These are phyloP conservation scores for Lagenaria siceraria DNA, from an alignment of 306 rosid genomes.

Conservation along the genomic window DNA sequence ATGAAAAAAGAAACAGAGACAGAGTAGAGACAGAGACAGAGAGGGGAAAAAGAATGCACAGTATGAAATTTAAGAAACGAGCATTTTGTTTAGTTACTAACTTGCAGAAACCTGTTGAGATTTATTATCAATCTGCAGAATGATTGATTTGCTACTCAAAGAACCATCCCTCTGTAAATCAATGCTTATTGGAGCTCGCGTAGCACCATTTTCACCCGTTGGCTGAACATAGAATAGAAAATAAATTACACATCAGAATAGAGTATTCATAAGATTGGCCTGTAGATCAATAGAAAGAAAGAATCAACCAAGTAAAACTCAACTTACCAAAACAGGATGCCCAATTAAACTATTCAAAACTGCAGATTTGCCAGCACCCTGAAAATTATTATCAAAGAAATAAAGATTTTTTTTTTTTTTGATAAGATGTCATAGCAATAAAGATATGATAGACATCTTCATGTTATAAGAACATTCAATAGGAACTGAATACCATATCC, in stretches of 20 bases:
- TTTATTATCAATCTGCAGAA: slow-evolving; percentile 86
- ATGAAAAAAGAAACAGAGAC: neutral
- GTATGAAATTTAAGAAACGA: neutral
- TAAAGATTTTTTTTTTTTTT: no score
- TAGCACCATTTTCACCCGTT: slow-evolving; percentile 97
- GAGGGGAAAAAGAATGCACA: neutral
- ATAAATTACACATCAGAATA: slow-evolving; percentile 1
- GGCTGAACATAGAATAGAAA: slow-evolving; percentile 45
- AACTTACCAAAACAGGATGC: slow-evolving; percentile 88
- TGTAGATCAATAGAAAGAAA: neutral
- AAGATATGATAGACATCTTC: no score
- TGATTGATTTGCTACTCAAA: slow-evolving; percentile 87
- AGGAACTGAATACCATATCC: neutral
- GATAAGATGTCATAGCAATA: neutral
- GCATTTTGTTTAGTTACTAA: slow-evolving; percentile 22
- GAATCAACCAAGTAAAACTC: slow-evolving; percentile 4
- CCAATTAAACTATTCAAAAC: slow-evolving; percentile 89
- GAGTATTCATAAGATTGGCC: neutral
- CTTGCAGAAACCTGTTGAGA: slow-evolving; percentile 96
- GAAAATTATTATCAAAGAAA: neutral
- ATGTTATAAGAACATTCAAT: neutral
- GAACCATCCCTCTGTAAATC: slow-evolving; percentile 79
- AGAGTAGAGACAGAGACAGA: neutral
- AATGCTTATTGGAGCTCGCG: slow-evolving; percentile 86
- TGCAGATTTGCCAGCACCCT: slow-evolving; percentile 98